Evolutionary conservation across 371 early-diverging fungal genomes (phyloP), one percentile per base, ranked within the genome.

Genomic region (Mortierella sp.): DNA sequence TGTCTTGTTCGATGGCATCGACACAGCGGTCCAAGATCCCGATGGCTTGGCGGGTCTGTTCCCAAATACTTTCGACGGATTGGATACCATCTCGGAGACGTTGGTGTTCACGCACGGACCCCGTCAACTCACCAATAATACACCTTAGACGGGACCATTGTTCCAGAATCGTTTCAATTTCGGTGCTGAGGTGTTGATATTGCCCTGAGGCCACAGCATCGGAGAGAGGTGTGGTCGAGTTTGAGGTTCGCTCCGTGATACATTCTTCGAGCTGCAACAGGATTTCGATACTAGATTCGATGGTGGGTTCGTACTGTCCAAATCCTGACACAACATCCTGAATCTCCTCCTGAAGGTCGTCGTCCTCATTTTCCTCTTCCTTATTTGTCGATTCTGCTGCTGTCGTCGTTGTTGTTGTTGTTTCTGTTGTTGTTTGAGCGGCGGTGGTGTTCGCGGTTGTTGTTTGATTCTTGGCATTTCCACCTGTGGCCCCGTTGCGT

Each of bases 271-370:
- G 53, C 29, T 72, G 70, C 23, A 70, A n/a, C 51, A 80, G 37
- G 47, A 80, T 80, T 56, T 80, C 74, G 30, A 80, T 70, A 23
- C 74, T 80, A 1, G 80, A 80, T 25, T 74, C 74, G 26, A 80
- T 74, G 1, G 68, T 74, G 6, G 80, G 70, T 28, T 74, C 80
- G 16, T 80, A 74, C 23, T 70, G 64, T 46, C 68, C 74, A 52
- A 80, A 70, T 19, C 74, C 80, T 0, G 80, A 80, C 11, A 80
- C 74, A 5, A 80, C 68, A 57, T 80, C 80, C 51, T 73, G 80
- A 53, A 80, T 74, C 55, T 80, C 80, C 18, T 52, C 45, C 26
- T 80, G 74, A 19, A 80, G 57, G 2, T 70, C 74, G 2, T 70
- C 74, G n/a, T 58, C 16, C 12, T 48, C 57, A 43, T 66, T 50